Evolutionary conservation across 2,329 filamentous ascomycete species (phyloP).

Genomic region (Colletotrichum trifolii): DNA sequence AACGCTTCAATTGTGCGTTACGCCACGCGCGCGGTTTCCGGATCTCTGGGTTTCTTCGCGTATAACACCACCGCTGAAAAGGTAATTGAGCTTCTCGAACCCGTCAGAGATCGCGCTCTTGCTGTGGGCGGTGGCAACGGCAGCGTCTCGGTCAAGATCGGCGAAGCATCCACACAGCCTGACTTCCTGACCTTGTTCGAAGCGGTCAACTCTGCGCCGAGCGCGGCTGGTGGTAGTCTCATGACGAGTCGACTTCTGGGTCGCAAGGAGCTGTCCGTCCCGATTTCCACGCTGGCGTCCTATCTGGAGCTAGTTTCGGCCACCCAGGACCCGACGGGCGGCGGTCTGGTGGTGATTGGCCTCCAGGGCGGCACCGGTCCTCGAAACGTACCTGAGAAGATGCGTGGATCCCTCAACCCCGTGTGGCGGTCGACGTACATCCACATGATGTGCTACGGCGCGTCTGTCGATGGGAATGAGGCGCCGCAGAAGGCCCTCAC

Average conservation of each 20-base stretch:
- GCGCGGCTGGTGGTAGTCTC: constrained; percentile 7
- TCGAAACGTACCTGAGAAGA: constrained; percentile 18
- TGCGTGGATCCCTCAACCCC: constrained; percentile 49
- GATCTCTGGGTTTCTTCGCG: constrained; percentile 20
- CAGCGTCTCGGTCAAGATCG: constrained; percentile 16
- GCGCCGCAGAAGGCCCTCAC: constrained; percentile 43
- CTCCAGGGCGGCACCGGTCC: constrained; percentile 32
- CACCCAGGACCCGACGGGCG: constrained; percentile 2
- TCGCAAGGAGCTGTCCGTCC: constrained; percentile 33
- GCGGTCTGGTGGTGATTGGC: constrained; percentile 29
- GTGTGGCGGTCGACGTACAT: constrained; percentile 56
- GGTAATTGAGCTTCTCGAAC: background rate
- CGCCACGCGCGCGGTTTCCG: constrained; percentile 3
- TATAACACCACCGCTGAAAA: constrained; percentile 20
- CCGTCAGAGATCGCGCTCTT: constrained; percentile 17
- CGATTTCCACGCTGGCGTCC: constrained; percentile 7
- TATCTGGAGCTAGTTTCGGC: constrained; percentile 21
- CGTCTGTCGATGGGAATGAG: constrained; percentile 1
- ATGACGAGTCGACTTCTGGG: constrained; percentile 35
- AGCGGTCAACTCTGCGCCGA: constrained; percentile 9
- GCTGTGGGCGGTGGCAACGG: constrained; percentile 17
- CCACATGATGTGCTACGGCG: constrained; percentile 44
- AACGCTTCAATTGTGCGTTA: background rate
- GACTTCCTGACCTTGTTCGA: constrained; percentile 27
- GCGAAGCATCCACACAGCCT: constrained; percentile 3